Conservation (phyloP, 176 grass and related monocot genomes). For the Saccharum spontaneum region DNA sequence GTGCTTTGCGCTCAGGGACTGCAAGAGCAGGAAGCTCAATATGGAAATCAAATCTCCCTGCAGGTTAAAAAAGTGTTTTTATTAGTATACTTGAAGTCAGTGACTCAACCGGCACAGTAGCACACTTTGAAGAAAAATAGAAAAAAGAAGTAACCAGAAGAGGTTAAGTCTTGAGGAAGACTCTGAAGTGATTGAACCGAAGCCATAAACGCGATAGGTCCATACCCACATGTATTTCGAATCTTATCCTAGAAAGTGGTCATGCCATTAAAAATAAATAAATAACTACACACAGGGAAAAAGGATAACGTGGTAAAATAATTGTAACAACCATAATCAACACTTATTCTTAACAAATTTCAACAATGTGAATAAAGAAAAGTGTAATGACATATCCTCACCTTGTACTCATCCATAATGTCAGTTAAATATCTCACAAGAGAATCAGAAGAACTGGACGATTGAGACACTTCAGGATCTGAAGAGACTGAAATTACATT, state of each 20-base stretch:
- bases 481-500: constrained; percentile 73
- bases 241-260: constrained; percentile 66
- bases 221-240: constrained; percentile 70
- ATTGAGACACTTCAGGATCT: constrained; percentile 67
- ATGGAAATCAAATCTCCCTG: constrained; percentile 97
- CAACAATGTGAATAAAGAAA: constrained; percentile 13
- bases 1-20: constrained; percentile 69
- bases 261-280: constrained; percentile 26
- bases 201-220: constrained; percentile 82
- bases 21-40: constrained; percentile 84
- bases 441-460: constrained; percentile 64
- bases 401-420: constrained; percentile 83
- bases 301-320: constrained; percentile 9
- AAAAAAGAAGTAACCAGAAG: constrained; percentile 68
- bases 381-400: constrained; percentile 33
- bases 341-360: constrained; percentile 9
- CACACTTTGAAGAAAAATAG: background rate
- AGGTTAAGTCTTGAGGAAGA: constrained; percentile 75
- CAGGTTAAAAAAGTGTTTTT: constrained; percentile 13
- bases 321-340: background rate
- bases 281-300: background rate
- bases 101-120: background rate
- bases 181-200: constrained; percentile 76
- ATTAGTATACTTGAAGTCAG: constrained; percentile 23
- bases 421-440: constrained; percentile 70